Conservation (phyloP, 2,329 filamentous ascomycete genomes). For the Trichophyton mentagrophytes region DNA sequence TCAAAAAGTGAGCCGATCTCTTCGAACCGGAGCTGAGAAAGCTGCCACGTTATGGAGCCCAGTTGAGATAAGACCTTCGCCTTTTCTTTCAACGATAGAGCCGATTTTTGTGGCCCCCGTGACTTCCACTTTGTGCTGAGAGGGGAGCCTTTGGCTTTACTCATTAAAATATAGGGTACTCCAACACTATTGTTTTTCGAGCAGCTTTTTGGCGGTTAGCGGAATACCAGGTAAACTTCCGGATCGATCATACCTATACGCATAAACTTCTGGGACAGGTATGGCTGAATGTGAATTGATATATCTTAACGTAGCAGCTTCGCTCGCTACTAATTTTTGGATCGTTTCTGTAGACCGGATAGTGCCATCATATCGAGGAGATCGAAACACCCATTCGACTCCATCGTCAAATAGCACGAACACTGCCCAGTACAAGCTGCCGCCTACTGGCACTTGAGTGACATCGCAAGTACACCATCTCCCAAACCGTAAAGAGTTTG, state of each 20-base stretch:
- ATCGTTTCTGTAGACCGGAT: conserved; percentile 14
- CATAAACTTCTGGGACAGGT: conserved; percentile 22
- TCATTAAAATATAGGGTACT: conserved; percentile 25
- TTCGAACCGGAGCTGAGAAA: conserved; percentile 19
- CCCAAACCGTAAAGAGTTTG: conserved; percentile 14
- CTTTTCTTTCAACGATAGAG: conserved; percentile 13
- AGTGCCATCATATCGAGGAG: conserved; percentile 14
- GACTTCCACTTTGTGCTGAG: conserved; percentile 17
- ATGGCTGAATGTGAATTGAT: conserved; percentile 20
- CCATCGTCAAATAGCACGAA: conserved; percentile 22
- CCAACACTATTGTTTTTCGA: conserved; percentile 19
- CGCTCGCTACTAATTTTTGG: conserved; percentile 19
- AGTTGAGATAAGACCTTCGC: conserved; percentile 20
- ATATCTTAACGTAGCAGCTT: conserved; percentile 23
- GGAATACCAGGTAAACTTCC: conserved; percentile 5
- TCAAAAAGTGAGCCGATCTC: conserved; percentile 21
- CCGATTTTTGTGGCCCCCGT: conserved; percentile 6
- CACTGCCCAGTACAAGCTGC: conserved; percentile 23
- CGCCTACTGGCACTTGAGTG: conserved; percentile 17
- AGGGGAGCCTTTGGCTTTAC: conserved; percentile 20
- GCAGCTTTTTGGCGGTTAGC: conserved; percentile 8
- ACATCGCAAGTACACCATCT: conserved; percentile 15
- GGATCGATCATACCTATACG: conserved; percentile 15
- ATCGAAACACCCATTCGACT: conserved; percentile 22
- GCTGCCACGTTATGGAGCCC: conserved; percentile 16